Base-by-base conservation (phyloP, 1,284 basidiomycete genomes). In the Xerocomus cyaneibrunnescens region DNA sequence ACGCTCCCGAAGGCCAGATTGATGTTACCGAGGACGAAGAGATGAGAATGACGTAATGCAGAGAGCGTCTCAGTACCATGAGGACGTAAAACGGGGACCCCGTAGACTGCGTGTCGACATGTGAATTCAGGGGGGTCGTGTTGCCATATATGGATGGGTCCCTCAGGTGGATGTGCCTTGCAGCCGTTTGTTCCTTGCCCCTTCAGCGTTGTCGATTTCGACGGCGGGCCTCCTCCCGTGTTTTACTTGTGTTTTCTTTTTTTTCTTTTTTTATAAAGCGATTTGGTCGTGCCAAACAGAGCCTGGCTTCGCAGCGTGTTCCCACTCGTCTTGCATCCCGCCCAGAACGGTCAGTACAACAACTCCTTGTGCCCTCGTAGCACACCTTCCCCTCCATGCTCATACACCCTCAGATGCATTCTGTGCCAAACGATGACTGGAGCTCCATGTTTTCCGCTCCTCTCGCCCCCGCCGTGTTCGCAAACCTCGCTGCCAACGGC, bases 401-500 rank as follows among this genome's bases (percentile, higher is more conserved):
- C 40, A 40, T 39, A 22, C 40, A 21, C 27, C n/a, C 8, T 0
- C 34, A 10, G 37, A 66, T 66, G 56, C 67, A 71, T 7, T 49
- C 71, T 34, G 48, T 73, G 45, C 62, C 70, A 25, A 66, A 56
- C 55, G 68, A 73, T 39, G 80, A 84, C 52, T 86, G 84, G 83
- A 68, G 64, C 41, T 70, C 72, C 57, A 54, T 87, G 19, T 83
- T 86, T 60, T 74, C 83, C 31, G 62, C 75, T 8, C 83, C 85
- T 1, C 70, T 85, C 51, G 76, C 83, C 54, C 81, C 81, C 5
- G 66, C 76, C 42, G 72, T 80, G 38, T 85, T 85, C 58, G 76
- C 80, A 37, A 76, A 77, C 43, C 75, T 85, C 39, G 77, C 80
- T 13, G 79, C 83, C 9, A 80, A 78, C 59, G 82, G 83, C 62